Evolutionary conservation across 225 moss, liverwort and hornwort genomes (phyloP), one percentile per base, ranked within the genome.

Genomic region (Marchantia polymorpha): DNA sequence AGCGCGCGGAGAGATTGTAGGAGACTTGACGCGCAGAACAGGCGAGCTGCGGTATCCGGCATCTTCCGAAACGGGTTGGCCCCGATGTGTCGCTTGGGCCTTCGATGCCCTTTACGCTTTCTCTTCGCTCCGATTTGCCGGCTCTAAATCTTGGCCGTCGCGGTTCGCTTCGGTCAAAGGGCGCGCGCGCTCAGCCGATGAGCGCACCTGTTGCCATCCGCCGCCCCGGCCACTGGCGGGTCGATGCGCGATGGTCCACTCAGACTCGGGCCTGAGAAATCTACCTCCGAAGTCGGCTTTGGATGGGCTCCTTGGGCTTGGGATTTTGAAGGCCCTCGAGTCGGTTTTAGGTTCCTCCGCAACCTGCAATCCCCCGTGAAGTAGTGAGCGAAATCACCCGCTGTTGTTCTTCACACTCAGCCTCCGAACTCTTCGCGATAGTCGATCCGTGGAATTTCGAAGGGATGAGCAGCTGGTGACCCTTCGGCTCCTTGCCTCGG

Each of bases 1-100:
- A 75, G 76, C 85, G 79, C 52, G 79, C 72, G 79, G 85, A 82
- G 85, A 82, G 82, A 82, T 79, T 79, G 79, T 76, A 81, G 82
- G 75, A 72, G 82, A 53, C 54, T 61, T 39, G 54, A 52, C 68
- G 69, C 48, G 76, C 78, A 74, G 61, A 29, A 46, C 56, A 59
- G 20, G 50, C 81, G 59, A 61, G 73, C 73, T 68, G 39, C 68
- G 78, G 6, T 68, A 58, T 51, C 60, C 59, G 52, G 81, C 84
- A 73, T 84, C 52, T 80, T 67, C 11, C 65, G 70, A 80, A 59
- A 59, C 46, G 80, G 55, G 66, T 64, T 69, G 64, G 63, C 78
- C 74, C 63, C 63, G 11, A 49, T 48, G 69, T 78, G 77, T 67
- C 84, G 77, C 29, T 84, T 81, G 78, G 58, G 10, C 26, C 54